Evolutionary conservation across 192 early-diverging fungal species (phyloP), one percentile per base, ranked within the genome.

Genomic region (Mortierella claussenii): DNA sequence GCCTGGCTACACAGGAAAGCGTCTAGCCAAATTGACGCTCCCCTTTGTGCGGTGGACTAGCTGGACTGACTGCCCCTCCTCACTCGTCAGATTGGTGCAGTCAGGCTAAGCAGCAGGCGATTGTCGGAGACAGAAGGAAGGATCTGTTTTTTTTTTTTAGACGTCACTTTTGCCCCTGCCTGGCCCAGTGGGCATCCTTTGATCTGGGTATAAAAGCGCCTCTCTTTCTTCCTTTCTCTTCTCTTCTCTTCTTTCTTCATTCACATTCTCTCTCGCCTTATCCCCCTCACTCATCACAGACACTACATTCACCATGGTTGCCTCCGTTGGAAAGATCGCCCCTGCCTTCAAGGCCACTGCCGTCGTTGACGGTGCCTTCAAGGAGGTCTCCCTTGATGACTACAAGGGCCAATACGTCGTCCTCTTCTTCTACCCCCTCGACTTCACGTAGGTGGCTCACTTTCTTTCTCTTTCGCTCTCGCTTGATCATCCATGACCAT

Each of bases 351-450:
- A 75, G 40, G 89, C 88, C 46, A 76, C 65, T 48, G 90, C 91
- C 37, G 86, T 92, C 45, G 85, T 92, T 43, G 78, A 93, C 59
- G 85, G 87, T 40, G 80, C 87, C 60, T 89, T 94, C 87, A 82
- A 92, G 81, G 71, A 80, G 31, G 78, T 93, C 48, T 87, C 87
- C 23, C 79, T 94, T 32, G 80, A 80, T 24, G 83, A 89, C 79
- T 89, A 85, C 85, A 88, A 88, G 85, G 88, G 89, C 75, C 85
- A 88, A 75, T 90, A 85, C 79, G 80, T 94, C 21, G 88, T 93
- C 23, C 85, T 95, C 37, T 92, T 94, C 81, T 93, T 94, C 80
- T 97, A 96, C 86, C 96, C 96, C 53, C 87, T 95, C 59, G 95
- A 96, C 82, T 97, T 92, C 80, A 92, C 91, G 60, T 71, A 71